These are phyloP conservation scores for Collybia mongolica DNA, from an alignment of 768 basidiomycete species.

Conservation along the genomic window DNA sequence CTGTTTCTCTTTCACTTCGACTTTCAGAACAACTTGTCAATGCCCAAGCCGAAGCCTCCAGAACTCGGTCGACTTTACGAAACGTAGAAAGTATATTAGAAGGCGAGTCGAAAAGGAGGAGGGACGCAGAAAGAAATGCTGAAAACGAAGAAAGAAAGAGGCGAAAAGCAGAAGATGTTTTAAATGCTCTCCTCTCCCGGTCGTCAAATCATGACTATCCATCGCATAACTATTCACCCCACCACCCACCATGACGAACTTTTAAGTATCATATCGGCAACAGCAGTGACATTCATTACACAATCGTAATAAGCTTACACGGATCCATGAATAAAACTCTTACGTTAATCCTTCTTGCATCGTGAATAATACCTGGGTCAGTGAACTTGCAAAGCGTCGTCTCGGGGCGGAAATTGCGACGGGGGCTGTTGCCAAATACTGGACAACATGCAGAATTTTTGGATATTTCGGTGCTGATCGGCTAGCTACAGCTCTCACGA, in stretches of 20 bases:
- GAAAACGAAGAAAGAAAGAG: conserved; percentile 48
- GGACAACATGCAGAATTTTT: neutral
- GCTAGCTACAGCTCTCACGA: neutral
- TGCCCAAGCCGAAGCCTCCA: conserved; percentile 58
- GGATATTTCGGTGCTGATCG: neutral
- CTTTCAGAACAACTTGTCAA: conserved; percentile 72
- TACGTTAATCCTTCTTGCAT: too few relatives aligned
- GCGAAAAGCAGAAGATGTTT: conserved; percentile 49
- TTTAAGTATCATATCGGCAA: neutral
- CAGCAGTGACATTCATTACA: neutral
- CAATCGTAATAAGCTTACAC: neutral
- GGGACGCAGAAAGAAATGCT: conserved; percentile 54
- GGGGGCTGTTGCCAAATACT: neutral
- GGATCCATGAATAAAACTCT: neutral
- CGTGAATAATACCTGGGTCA: too few relatives aligned
- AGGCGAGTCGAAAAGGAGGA: conserved; percentile 55
- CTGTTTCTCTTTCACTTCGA: conserved; percentile 59
- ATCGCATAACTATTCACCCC: neutral
- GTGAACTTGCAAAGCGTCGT: too few relatives aligned
- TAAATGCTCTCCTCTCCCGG: conserved; percentile 32
- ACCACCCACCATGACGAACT: neutral
- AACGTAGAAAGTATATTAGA: conserved; percentile 58
- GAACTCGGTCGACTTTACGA: conserved; percentile 53
- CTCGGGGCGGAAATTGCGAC: neutral
- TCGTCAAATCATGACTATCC: conserved; percentile 1